These are phyloP conservation scores for Saccharomycopsis lassenensis DNA, from an alignment of 805 yeast genomes.

Conservation along the genomic window DNA sequence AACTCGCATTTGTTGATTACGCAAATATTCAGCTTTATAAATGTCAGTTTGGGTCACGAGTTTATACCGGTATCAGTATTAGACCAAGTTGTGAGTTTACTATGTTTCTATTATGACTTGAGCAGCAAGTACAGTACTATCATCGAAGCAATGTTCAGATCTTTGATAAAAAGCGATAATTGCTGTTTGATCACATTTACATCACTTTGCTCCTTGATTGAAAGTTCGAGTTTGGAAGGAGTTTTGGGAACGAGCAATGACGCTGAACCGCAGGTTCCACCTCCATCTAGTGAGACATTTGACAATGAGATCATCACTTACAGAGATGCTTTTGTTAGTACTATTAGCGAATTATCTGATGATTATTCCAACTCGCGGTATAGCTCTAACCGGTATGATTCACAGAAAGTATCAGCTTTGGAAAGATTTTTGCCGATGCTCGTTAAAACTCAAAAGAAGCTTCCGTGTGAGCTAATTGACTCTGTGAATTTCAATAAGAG, in stretches of 20 bases:
- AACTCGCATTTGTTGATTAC: conserved; percentile 2
- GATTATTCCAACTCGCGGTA: too few relatives aligned
- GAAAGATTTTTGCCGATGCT: too few relatives aligned
- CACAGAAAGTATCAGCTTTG: too few relatives aligned
- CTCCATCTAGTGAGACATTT: too few relatives aligned
- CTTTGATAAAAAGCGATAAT: conserved; percentile 9
- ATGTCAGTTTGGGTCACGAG: conserved; percentile 7
- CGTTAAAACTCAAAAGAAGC: too few relatives aligned
- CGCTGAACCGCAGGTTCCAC: too few relatives aligned
- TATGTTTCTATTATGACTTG: conserved; percentile 8
- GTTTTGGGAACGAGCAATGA: too few relatives aligned
- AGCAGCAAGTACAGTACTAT: not conserved
- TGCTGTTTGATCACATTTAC: conserved; percentile 6
- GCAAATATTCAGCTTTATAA: conserved; percentile 13
- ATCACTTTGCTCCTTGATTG: conserved; percentile 1
- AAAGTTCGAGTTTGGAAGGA: not conserved
- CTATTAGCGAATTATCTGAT: not conserved
- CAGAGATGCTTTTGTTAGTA: conserved; percentile 5
- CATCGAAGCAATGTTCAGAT: conserved; percentile 10
- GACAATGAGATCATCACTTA: conserved; percentile 5
- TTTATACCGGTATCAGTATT: conserved; percentile 9
- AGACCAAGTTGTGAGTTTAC: conserved; percentile 5
- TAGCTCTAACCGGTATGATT: too few relatives aligned
- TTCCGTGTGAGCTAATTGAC: too few relatives aligned
- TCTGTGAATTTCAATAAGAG: too few relatives aligned